Evolutionary conservation across 345 rosid species (phyloP).

Genomic region (Brassica napus): Da-Ae NC_063443.1:13781501-13782000

Average conservation of each 20-base stretch:
- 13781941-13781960: not conserved
- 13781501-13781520: constrained; percentile 45
- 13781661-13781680: constrained; percentile 1
- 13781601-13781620: constrained; percentile 30
- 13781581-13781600: constrained; percentile 58
- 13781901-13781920: constrained; percentile 8
- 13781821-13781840: not conserved
- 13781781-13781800: not conserved
- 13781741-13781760: constrained; percentile 45
- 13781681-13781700: not conserved
- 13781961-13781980: constrained; percentile 48
- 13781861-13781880: constrained; percentile 47
- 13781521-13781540: constrained; percentile 39
- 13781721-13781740: constrained; percentile 47
- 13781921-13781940: not conserved
- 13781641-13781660: constrained; percentile 13
- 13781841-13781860: constrained; percentile 51
- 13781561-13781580: constrained; percentile 47
- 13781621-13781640: not conserved
- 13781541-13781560: constrained; percentile 43
- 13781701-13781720: constrained; percentile 45
- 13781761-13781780: not conserved
- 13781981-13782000: constrained; percentile 58
- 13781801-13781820: constrained; percentile 2
- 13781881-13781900: constrained; percentile 16